Evolutionary conservation across 352 stramenopile species (phyloP).

Genomic region (Globisporangium cylindrosporum): DNA sequence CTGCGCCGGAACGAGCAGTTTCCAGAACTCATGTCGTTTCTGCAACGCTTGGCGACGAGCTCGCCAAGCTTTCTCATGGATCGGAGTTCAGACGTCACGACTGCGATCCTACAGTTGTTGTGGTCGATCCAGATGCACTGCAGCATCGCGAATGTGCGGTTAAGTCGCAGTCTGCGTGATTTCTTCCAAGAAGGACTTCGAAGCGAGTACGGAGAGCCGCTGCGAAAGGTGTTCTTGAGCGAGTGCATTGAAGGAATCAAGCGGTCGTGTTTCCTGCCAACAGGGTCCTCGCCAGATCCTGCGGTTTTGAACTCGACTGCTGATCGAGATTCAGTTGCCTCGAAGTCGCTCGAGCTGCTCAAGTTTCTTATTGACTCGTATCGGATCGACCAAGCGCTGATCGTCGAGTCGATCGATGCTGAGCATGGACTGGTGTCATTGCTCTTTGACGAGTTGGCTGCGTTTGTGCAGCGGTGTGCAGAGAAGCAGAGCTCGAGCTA

Average conservation of each 20-base stretch:
- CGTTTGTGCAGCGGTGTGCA: conserved; percentile 60
- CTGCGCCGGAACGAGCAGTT: conserved; percentile 56
- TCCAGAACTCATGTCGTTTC: conserved; percentile 68
- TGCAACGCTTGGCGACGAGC: conserved; percentile 71
- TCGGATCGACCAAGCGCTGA: conserved; percentile 52
- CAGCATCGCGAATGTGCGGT: conserved; percentile 47
- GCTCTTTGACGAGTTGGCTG: conserved; percentile 82
- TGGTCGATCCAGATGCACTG: conserved; percentile 86
- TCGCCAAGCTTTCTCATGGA: conserved; percentile 75
- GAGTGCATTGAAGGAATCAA: conserved; percentile 82
- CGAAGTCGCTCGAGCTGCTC: conserved; percentile 76
- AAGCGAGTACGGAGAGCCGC: conserved; percentile 61
- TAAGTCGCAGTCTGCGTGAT: conserved; percentile 66
- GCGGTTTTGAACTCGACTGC: conserved; percentile 18
- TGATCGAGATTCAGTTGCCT: conserved; percentile 45
- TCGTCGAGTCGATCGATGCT: conserved; percentile 73
- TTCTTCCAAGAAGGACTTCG: conserved; percentile 82
- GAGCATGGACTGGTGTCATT: conserved; percentile 71
- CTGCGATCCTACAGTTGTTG: conserved; percentile 63
- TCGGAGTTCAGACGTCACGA: conserved; percentile 55
- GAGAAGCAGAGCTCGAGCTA: conserved; percentile 56
- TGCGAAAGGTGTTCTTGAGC: conserved; percentile 67
- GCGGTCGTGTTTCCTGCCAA: conserved; percentile 50
- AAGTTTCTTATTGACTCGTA: conserved; percentile 89
- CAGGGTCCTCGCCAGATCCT: conserved; percentile 9